Evolutionary conservation across 306 rosid species (phyloP).

Genomic region (Ziziphus jujuba): DNA sequence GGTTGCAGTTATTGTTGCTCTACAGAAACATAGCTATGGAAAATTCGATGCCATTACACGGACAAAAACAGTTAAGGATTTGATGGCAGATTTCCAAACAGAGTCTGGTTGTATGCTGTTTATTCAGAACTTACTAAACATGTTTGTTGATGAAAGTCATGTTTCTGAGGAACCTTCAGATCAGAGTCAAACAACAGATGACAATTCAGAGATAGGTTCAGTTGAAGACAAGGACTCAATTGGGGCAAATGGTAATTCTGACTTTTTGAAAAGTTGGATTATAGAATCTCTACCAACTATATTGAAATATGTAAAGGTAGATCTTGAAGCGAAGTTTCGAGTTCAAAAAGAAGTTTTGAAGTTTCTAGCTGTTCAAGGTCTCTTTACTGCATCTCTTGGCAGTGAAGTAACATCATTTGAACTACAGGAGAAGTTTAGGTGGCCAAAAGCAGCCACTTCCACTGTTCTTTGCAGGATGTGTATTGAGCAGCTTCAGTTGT

Average conservation of each 20-base stretch:
- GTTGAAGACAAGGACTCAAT: slow-evolving; percentile 74
- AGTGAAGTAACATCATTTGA: slow-evolving; percentile 91
- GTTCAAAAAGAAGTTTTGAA: slow-evolving; percentile 82
- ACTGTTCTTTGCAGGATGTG: slow-evolving; percentile 85
- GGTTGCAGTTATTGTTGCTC: slow-evolving; percentile 78
- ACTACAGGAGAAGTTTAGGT: slow-evolving; percentile 79
- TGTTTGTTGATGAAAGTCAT: slow-evolving; percentile 85
- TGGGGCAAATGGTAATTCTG: slow-evolving; percentile 63
- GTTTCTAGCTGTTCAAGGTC: slow-evolving; percentile 90
- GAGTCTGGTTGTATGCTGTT: slow-evolving; percentile 86
- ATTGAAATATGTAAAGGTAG: slow-evolving; percentile 71
- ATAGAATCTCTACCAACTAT: slow-evolving; percentile 80
- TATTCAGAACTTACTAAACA: slow-evolving; percentile 68
- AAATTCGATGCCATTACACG: slow-evolving; percentile 68
- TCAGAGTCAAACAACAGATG: slow-evolving; percentile 97
- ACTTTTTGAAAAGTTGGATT: slow-evolving; percentile 83
- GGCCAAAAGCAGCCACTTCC: slow-evolving; percentile 89
- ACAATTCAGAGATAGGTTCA: slow-evolving; percentile 87
- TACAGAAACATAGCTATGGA: slow-evolving; percentile 93
- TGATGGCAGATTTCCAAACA: slow-evolving; percentile 77
- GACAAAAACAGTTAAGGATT: slow-evolving; percentile 70
- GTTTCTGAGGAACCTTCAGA: slow-evolving; percentile 90
- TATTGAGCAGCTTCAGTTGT: slow-evolving; percentile 82
- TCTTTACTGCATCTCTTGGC: slow-evolving; percentile 91
- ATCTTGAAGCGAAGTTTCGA: slow-evolving; percentile 58